phyloP scores from a whole-genome alignment of 2,329 filamentous ascomycete species.

The Neopestalotiopsis sp. region DNA sequence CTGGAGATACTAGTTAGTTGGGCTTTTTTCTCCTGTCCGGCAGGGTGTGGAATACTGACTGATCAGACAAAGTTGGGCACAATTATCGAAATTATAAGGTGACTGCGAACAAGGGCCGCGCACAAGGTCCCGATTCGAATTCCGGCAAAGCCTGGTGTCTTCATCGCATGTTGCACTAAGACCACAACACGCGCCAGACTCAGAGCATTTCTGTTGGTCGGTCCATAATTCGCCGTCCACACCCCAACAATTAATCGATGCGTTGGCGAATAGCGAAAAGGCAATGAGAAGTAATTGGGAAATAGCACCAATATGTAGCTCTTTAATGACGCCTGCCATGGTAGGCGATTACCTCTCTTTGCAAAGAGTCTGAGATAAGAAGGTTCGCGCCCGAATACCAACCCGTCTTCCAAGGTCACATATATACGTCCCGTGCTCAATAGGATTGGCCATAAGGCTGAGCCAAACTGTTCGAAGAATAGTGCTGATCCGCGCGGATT shows the following conservation, averaged over 20 bases:
- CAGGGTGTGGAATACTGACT: neutral
- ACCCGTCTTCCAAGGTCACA: neutral
- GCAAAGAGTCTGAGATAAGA: neutral
- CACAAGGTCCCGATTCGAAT: neutral
- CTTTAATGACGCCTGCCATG: neutral
- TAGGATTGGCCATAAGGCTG: no score
- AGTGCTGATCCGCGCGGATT: no score
- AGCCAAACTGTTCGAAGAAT: no score
- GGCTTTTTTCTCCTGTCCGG: no score
- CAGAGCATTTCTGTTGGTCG: neutral
- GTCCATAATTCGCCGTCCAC: neutral
- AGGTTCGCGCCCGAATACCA: neutral
- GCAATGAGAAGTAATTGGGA: neutral
- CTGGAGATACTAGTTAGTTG: neutral
- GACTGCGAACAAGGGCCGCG: neutral
- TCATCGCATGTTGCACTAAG: neutral
- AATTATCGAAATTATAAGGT: neutral
- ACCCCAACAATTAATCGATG: neutral
- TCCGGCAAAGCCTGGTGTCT: neutral
- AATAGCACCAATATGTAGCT: neutral
- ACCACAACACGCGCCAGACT: neutral
- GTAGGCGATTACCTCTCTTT: neutral
- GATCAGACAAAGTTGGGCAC: neutral
- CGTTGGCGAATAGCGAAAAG: neutral
- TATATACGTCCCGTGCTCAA: neutral